Base-by-base conservation (phyloP, 2,329 filamentous ascomycete genomes). In the Curvularia hawaiiensis region DNA sequence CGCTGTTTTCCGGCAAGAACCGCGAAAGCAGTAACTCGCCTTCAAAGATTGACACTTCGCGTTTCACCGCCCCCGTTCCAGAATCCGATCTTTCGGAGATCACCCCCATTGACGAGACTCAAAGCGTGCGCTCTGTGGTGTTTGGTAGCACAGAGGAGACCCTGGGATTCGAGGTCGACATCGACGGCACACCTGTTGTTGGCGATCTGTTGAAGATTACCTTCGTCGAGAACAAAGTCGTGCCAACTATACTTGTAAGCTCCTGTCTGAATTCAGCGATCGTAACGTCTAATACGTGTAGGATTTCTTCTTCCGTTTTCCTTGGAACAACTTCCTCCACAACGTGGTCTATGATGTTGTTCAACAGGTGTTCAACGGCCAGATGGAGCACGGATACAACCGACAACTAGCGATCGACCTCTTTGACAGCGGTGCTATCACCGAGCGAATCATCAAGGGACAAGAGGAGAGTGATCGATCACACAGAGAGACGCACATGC, bases 271-370 rank as follows among this genome's bases (percentile, higher is more conserved):
- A 33, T 49, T 24, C 20, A 40, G 24, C 22, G 2, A n/a, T 11
- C 5, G 3, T 7, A 28, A 18, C 3, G 31, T 38, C 53, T 67
- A 26, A 31, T 30, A 9, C 24, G 3, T n/a, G 1, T 63, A 96
- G 92, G 91, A 92, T 56, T 98, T 98, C 81, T 99, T 99, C 79
- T 99, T 99, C 81, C 88, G 90, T 58, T 99, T 98, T 71, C 94
- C 95, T 1, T 99, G 95, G 95, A 99, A 99, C 78, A 99, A 99
- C 76, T 99, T 99, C 73, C 84, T 99, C 44, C 95, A 99, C 79
- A 99, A 99, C 72, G 95, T 99, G 43, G 95, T 99, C 47, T 99
- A 99, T 74, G 95, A 99, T 75, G 93, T 99, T 71, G 91, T 99
- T 43, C 95, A 99, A 76, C 95, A 99, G 80, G 95, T 99, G 1